Evolutionary conservation across 208 protist species (phyloP).

Genomic region (Vickermania ingenoplastis): DNA sequence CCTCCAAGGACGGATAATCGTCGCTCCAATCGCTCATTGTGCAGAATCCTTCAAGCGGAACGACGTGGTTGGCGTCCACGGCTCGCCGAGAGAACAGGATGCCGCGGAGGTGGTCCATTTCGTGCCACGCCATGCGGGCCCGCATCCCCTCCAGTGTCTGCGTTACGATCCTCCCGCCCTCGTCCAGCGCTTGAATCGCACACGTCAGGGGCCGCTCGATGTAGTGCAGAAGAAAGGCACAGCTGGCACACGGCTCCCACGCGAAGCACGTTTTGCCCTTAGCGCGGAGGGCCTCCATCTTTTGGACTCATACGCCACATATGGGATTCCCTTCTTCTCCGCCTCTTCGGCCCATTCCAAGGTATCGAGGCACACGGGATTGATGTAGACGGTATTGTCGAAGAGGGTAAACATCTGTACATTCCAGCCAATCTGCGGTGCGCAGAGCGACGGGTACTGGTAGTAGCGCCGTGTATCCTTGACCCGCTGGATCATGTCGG

Average conservation of each 20-base stretch:
- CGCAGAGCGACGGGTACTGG: slow-evolving; percentile 81
- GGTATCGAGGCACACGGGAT: slow-evolving; percentile 69
- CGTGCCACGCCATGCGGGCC: slow-evolving; percentile 77
- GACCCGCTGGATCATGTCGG: slow-evolving; percentile 54
- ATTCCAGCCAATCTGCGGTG: slow-evolving; percentile 85
- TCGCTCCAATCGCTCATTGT: slow-evolving; percentile 84
- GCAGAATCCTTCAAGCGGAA: slow-evolving; percentile 79
- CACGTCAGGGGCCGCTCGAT: slow-evolving; percentile 78
- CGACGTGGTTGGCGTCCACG: slow-evolving; percentile 78
- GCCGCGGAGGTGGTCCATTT: slow-evolving; percentile 77
- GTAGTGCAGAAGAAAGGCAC: slow-evolving; percentile 84
- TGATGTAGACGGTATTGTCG: slow-evolving; percentile 74
- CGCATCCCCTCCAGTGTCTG: slow-evolving; percentile 52
- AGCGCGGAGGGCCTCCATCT: slow-evolving; percentile 35
- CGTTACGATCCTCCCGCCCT: slow-evolving; percentile 26
- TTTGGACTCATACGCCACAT: slow-evolving; percentile 33
- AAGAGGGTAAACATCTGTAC: slow-evolving; percentile 84
- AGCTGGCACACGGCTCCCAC: slow-evolving; percentile 87
- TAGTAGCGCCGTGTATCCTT: slow-evolving; percentile 66
- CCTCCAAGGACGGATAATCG: slow-evolving; percentile 86
- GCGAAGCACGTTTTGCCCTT: slow-evolving; percentile 60
- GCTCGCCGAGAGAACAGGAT: slow-evolving; percentile 80
- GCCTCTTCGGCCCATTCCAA: slow-evolving; percentile 26
- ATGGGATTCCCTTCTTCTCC: slow-evolving; percentile 14
- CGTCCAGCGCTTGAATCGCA: slow-evolving; percentile 35